Evolutionary conservation across 2,329 filamentous ascomycete species (phyloP).

Genomic region (Epicoccum nigrum): DNA sequence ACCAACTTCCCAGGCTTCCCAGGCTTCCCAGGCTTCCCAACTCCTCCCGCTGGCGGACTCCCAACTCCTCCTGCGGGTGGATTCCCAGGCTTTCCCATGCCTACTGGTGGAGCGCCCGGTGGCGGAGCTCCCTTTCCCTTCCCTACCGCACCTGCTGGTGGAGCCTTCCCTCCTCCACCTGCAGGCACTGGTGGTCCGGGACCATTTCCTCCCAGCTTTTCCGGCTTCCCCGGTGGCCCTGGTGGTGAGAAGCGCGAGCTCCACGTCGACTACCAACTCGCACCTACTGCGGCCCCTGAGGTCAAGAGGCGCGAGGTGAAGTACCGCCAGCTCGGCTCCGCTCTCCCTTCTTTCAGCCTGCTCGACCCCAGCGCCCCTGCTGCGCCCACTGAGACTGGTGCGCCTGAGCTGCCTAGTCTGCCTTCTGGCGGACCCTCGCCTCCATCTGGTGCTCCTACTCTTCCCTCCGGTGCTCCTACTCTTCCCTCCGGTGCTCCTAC

Average conservation of each 20-base stretch:
- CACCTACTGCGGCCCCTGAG: slow-evolving; percentile 1
- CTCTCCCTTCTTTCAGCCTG: slow-evolving; percentile 22
- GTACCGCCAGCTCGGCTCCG: slow-evolving; percentile 19
- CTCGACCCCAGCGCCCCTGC: slow-evolving; percentile 12
- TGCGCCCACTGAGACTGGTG: background rate
- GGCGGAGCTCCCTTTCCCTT: background rate
- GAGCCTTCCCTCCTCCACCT: background rate
- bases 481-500: background rate
- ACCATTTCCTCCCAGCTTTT: background rate
- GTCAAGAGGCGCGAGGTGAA: slow-evolving; percentile 3
- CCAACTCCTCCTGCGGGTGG: background rate
- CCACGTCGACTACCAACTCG: slow-evolving; percentile 26
- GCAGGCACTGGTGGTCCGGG: slow-evolving; percentile 12
- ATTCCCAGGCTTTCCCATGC: background rate
- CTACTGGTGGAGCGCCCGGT: background rate
- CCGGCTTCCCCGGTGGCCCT: slow-evolving; percentile 1
- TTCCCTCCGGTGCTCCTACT: slow-evolving; percentile 2
- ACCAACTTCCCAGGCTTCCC: slow-evolving; percentile 9
- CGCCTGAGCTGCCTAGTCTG: background rate
- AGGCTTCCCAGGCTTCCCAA: slow-evolving; percentile 6
- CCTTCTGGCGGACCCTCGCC: background rate
- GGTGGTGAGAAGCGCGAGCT: slow-evolving; percentile 7
- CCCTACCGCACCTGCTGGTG: background rate
- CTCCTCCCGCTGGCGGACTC: background rate
- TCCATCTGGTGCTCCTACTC: background rate